Percentiles rank a stretch among this genome's conserved stretches.
Evolutionary conservation across 1,284 basidiomycete species (phyloP).

Genomic region (Leccinum fallax): DNA sequence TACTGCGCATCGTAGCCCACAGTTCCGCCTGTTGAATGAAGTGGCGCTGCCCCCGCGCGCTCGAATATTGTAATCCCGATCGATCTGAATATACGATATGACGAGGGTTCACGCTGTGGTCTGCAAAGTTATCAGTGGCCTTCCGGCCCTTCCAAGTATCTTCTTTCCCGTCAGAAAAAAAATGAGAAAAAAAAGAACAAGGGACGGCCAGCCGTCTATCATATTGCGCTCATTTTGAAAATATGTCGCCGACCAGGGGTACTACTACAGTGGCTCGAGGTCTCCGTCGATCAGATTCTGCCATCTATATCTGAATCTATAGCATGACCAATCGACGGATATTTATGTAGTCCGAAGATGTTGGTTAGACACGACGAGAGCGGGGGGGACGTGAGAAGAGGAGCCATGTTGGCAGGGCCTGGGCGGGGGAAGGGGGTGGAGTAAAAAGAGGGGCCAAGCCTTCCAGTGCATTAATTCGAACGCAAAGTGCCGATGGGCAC

Average conservation of each 20-base stretch:
- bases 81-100: background rate
- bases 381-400: background rate
- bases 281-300: constrained; percentile 2
- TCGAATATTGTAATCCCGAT: background rate
- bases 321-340: background rate
- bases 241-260: background rate
- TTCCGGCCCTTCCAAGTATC: background rate
- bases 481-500: background rate
- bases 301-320: background rate
- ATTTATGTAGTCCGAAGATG: background rate
- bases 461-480: background rate
- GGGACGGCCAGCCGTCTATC: background rate
- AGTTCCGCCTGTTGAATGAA: background rate
- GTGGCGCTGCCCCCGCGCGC: background rate
- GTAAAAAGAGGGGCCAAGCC: background rate
- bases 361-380: background rate
- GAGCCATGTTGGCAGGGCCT: background rate
- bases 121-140: background rate
- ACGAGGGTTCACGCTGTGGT: background rate
- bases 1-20: background rate
- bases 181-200: background rate
- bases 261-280: background rate
- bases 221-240: background rate
- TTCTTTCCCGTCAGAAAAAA: background rate
- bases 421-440: background rate